A percentile compares a stretch with the other conserved stretches of the same genome.
These are phyloP conservation scores for Tinospora cordifolia DNA, from an alignment of 164 flowering plant species.

Conservation along the genomic window DNA sequence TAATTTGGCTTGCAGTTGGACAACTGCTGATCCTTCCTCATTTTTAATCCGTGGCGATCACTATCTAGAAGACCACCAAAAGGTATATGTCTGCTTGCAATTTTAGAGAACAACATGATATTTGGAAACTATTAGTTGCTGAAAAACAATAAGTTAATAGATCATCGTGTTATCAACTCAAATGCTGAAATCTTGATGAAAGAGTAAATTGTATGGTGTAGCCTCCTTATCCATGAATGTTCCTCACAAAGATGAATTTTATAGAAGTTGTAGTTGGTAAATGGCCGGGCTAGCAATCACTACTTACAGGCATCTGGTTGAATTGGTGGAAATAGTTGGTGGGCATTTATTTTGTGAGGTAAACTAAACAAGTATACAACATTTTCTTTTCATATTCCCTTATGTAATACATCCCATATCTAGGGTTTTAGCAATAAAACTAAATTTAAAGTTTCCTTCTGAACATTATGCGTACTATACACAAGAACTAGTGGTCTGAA, in stretches of 20 bases:
- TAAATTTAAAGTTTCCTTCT: not conserved
- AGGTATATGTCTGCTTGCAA: constrained; percentile 23
- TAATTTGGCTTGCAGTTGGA: constrained; percentile 38
- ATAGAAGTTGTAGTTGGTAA: not conserved
- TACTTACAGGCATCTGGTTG: not conserved
- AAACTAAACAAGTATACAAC: not conserved
- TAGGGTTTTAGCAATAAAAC: not conserved
- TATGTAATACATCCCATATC: not conserved
- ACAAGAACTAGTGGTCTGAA: not conserved
- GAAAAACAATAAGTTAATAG: not conserved
- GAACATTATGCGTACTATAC: not conserved
- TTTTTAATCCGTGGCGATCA: constrained; percentile 45
- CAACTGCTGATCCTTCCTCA: constrained; percentile 41
- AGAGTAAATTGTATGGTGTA: not conserved
- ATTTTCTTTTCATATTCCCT: not conserved
- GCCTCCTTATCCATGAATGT: not conserved
- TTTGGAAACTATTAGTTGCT: not conserved
- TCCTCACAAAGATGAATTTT: not conserved
- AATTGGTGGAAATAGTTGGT: not conserved
- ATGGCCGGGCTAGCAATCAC: not conserved
- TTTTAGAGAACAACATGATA: not conserved
- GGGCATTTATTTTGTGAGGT: not conserved
- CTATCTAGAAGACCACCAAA: constrained; percentile 36
- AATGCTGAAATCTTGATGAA: too few relatives aligned
- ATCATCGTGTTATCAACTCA: not conserved